These are phyloP conservation scores for Globisporangium solare DNA, from an alignment of 352 stramenopile species.

Conservation along the genomic window DNA sequence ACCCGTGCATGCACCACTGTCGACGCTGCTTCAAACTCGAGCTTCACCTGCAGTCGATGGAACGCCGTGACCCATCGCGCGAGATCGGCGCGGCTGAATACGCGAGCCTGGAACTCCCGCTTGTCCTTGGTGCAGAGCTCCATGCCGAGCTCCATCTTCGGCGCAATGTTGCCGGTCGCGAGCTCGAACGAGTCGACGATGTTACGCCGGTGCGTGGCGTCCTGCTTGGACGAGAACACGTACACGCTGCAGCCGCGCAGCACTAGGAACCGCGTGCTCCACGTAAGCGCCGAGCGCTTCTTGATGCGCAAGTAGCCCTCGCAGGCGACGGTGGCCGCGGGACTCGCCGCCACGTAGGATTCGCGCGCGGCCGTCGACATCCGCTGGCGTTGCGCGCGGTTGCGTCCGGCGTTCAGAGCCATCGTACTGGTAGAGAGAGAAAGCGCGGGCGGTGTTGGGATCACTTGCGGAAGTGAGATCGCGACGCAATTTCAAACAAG, in stretches of 20 bases:
- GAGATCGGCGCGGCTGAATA: conserved; percentile 53
- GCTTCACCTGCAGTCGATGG: conserved; percentile 45
- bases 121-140: conserved; percentile 44
- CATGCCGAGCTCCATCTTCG: conserved; percentile 40
- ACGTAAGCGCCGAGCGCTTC: conserved; percentile 46
- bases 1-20: conserved; percentile 10
- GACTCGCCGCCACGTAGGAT: too few relatives aligned
- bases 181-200: conserved; percentile 37
- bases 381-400: too few relatives aligned
- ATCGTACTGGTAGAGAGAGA: too few relatives aligned
- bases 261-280: conserved; percentile 61
- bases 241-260: conserved; percentile 37
- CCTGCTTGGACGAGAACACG: conserved; percentile 50
- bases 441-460: too few relatives aligned
- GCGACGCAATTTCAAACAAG: too few relatives aligned
- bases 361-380: too few relatives aligned
- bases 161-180: conserved; percentile 29
- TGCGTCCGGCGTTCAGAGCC: too few relatives aligned
- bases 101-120: conserved; percentile 35
- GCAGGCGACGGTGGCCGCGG: conserved; percentile 12
- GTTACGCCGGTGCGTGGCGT: conserved; percentile 34
- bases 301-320: conserved; percentile 67
- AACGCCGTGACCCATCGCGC: conserved; percentile 63
- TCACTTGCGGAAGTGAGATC: too few relatives aligned
- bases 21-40: conserved; percentile 28